Evolutionary conservation across 257 asterid species (phyloP), one percentile per base, ranked within the genome.

Genomic region (Paraleonurus japonicus): DNA sequence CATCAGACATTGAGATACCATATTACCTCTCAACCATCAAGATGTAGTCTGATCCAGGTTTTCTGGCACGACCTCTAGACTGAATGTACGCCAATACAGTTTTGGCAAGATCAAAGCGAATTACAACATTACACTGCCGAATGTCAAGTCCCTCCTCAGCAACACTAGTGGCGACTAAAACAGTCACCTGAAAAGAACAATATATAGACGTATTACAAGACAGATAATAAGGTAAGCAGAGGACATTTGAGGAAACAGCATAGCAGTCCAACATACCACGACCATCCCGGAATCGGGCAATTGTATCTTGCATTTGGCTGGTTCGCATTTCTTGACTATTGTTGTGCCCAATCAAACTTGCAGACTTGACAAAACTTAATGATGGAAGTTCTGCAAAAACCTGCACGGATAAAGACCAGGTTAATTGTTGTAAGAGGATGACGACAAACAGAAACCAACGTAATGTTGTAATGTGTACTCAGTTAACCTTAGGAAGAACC

Each of bases 91-190:
- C 99, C 83, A 95, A 78, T 74, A 95, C 97, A 75, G 99, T 95
- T 85, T 95, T 95, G 41, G 99, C 99, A 63, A 95, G 98, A 83
- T 95, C 99, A 86, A 95, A 95, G 69, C 99, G 96, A 62, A 95
- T 92, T 77, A 95, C 99, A 81, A 95, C 99, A 76, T 95, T 95
- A 85, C 99, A 95, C 78, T 95, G 99, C 69, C 98, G 88, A 73
- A 95, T 95, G 85, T 95, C 99, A 76, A 95, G 98, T 28, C 98
- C 99, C 87, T 95, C 99, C 88, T 95, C 99, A 63, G 99, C 99
- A 77, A 95, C 99, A 82, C 99, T 95, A 67, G 99, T 95, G 62
- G 99, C 99, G 45, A 95, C 99, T 82, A 95, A 85, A 78, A 95
- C 91, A 39, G 97, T 89, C 60, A 95, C 96, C 99, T 95, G 83